phyloP scores from a whole-genome alignment of 192 early-diverging fungal species.

The Coemansia sp. region DNA sequence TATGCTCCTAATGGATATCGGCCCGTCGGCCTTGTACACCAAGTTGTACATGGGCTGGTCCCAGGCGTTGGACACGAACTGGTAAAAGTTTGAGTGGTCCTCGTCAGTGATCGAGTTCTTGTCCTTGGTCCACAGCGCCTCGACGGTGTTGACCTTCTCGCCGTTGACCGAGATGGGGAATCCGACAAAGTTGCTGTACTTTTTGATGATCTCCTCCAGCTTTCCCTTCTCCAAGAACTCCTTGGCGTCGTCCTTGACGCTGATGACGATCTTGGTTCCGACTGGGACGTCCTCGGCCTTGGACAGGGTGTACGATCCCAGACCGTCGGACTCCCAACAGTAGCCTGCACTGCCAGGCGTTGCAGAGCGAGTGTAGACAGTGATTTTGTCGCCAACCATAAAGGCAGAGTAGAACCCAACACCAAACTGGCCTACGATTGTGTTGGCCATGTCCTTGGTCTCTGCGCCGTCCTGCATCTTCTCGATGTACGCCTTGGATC shows the following conservation, averaged over 20 bases:
- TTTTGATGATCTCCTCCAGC: slow-evolving; percentile 74
- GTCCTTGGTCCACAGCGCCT: slow-evolving; percentile 93
- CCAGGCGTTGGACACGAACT: slow-evolving; percentile 71
- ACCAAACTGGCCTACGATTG: slow-evolving; percentile 98
- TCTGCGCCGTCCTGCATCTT: slow-evolving; percentile 59
- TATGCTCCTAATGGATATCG: slow-evolving; percentile 87
- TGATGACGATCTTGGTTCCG: slow-evolving; percentile 92
- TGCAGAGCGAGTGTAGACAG: slow-evolving; percentile 90
- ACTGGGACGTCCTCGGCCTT: slow-evolving; percentile 92
- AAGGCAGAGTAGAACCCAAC: slow-evolving; percentile 99
- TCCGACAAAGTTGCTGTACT: slow-evolving; percentile 97
- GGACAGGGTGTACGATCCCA: slow-evolving; percentile 87
- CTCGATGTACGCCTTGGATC: slow-evolving; percentile 84
- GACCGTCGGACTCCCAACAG: slow-evolving; percentile 95
- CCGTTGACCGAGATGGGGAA: slow-evolving; percentile 94
- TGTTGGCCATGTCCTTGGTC: slow-evolving; percentile 63
- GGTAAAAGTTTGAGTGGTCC: slow-evolving; percentile 94
- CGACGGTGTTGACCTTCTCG: slow-evolving; percentile 86
- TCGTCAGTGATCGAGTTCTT: slow-evolving; percentile 74
- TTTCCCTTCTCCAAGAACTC: slow-evolving; percentile 76
- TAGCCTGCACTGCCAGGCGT: slow-evolving; percentile 78
- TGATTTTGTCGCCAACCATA: slow-evolving; percentile 93
- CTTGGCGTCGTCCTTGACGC: slow-evolving; percentile 86
- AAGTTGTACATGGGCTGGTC: slow-evolving; percentile 77
- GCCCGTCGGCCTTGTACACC: slow-evolving; percentile 96